Evolutionary conservation across 2,329 filamentous ascomycete genomes (phyloP).

Genomic region (Cercospora sesami): DNA sequence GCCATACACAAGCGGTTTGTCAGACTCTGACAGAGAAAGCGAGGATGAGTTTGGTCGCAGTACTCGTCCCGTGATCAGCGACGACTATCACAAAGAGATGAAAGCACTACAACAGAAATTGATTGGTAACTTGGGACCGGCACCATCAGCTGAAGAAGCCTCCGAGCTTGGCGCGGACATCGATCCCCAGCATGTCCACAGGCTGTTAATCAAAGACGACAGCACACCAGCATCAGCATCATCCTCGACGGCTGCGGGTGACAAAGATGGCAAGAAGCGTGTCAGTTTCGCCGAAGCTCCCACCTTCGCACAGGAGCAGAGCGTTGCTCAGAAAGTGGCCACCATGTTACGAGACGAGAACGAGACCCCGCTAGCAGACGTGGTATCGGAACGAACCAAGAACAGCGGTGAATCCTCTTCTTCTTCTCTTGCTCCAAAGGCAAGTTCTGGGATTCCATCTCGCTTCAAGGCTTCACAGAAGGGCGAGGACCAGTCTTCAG

Average conservation of each 20-base stretch:
- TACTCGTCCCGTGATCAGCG: conserved; percentile 64
- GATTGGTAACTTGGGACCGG: conserved; percentile 60
- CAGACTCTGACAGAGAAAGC: conserved; percentile 67
- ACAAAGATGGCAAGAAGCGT: conserved; percentile 56
- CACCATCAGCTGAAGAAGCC: conserved; percentile 39
- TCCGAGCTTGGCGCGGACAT: conserved; percentile 43
- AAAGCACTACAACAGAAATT: conserved; percentile 77
- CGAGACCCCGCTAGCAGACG: conserved; percentile 35
- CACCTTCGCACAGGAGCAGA: conserved; percentile 62
- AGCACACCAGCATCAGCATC: conserved; percentile 10
- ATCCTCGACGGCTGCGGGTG: conserved; percentile 37
- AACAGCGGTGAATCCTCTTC: neutral
- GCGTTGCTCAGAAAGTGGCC: conserved; percentile 31
- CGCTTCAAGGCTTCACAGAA: neutral
- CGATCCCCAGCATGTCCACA: conserved; percentile 58
- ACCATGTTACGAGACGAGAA: conserved; percentile 31
- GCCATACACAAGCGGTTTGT: conserved; percentile 48
- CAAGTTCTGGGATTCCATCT: neutral
- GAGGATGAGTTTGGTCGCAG: conserved; percentile 77
- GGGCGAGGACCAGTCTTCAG: neutral
- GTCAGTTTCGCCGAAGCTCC: conserved; percentile 77
- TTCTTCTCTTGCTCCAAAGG: neutral
- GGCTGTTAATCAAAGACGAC: conserved; percentile 48
- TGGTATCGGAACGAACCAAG: conserved; percentile 46
- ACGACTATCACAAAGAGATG: conserved; percentile 81